These are phyloP conservation scores for Fusarium penzigii DNA, from an alignment of 2,329 filamentous ascomycete genomes.

Conservation along the genomic window DNA sequence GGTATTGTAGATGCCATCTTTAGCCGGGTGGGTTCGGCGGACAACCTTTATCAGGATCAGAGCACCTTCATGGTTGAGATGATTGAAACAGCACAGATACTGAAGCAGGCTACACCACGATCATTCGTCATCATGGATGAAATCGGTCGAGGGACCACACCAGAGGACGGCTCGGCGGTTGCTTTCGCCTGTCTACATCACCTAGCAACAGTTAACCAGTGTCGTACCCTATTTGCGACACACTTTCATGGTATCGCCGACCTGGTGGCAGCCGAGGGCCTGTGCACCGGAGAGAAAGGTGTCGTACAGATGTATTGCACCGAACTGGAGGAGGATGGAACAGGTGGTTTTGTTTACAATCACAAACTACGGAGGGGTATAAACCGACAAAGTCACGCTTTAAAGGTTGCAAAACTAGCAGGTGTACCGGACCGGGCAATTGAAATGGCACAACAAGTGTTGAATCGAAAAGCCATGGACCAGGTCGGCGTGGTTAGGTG, in stretches of 20 bases:
- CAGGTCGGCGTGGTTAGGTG: background rate
- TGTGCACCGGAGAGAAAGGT: slow-evolving; percentile 40
- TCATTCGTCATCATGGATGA: slow-evolving; percentile 99
- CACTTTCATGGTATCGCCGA: slow-evolving; percentile 89
- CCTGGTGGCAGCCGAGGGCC: slow-evolving; percentile 59
- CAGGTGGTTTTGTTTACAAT: slow-evolving; percentile 78
- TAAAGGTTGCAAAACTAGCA: slow-evolving; percentile 91
- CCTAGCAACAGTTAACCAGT: slow-evolving; percentile 74
- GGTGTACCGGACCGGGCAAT: slow-evolving; percentile 77
- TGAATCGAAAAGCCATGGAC: slow-evolving; percentile 35
- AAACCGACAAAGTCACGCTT: slow-evolving; percentile 83
- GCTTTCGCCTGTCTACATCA: slow-evolving; percentile 88
- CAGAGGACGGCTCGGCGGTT: slow-evolving; percentile 86
- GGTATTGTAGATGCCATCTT: slow-evolving; percentile 96
- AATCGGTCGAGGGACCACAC: slow-evolving; percentile 90
- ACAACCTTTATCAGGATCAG: slow-evolving; percentile 92
- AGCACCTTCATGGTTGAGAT: slow-evolving; percentile 99
- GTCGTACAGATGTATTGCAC: slow-evolving; percentile 80
- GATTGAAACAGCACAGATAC: slow-evolving; percentile 90
- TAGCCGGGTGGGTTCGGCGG: slow-evolving; percentile 88
- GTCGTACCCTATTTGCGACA: slow-evolving; percentile 86
- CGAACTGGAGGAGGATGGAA: slow-evolving; percentile 74
- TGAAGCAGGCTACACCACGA: slow-evolving; percentile 77
- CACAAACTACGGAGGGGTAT: slow-evolving; percentile 80
- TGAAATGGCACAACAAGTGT: slow-evolving; percentile 61